Conservation (phyloP, 2,329 filamentous ascomycete species). For the Paecilomyces dactylethromorphus region DNA sequence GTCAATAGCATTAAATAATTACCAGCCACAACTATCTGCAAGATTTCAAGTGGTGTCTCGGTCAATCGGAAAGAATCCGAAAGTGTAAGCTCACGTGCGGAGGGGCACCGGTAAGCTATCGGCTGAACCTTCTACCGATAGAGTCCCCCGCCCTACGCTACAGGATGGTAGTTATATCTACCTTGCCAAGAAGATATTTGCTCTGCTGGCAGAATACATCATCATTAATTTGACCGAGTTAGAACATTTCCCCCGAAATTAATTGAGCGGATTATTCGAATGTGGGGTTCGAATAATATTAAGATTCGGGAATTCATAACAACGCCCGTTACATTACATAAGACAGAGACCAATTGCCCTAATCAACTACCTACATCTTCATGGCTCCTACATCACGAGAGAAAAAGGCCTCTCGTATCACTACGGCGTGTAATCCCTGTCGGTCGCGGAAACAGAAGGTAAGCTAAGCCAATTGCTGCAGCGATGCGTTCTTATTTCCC, state of each 20-base stretch:
- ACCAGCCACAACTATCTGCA: neutral
- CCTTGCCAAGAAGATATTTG: too few species aligned
- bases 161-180: too few species aligned
- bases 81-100: neutral
- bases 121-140: neutral
- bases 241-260: too few species aligned
- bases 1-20: neutral
- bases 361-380: neutral
- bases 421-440: slow-evolving; percentile 35
- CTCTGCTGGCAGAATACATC: too few species aligned
- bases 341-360: neutral
- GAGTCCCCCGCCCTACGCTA: neutral
- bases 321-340: too few species aligned
- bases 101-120: neutral
- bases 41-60: neutral
- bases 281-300: too few species aligned
- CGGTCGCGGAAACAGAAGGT: slow-evolving; percentile 39
- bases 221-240: too few species aligned
- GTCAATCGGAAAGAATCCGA: neutral
- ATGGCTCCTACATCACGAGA: slow-evolving; percentile 7
- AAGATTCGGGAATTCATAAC: too few species aligned
- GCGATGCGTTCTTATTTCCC: neutral
- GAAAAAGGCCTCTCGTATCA: slow-evolving; percentile 29
- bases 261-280: too few species aligned
- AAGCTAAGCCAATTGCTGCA: neutral